A percentile compares a stretch with the other conserved stretches of the same genome.
Evolutionary conservation across 208 protist species (phyloP).

Genomic region (Herpetomonas tarakana): DNA sequence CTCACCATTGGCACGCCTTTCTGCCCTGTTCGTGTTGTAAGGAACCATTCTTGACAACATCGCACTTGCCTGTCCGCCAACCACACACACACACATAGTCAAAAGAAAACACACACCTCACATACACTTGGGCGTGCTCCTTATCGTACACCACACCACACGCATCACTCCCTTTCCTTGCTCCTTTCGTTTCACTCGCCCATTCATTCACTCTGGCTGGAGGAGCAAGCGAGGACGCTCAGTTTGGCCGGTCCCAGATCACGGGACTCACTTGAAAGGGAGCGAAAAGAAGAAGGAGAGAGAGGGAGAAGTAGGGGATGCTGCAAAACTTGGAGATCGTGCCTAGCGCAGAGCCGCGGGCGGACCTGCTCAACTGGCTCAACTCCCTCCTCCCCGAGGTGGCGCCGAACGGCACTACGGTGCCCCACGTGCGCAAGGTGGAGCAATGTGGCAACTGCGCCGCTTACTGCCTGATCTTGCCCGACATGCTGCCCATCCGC

Average conservation of each 20-base stretch:
- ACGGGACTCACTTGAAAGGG: too few species aligned
- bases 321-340: slow-evolving; percentile 40
- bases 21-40: neutral
- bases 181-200: neutral
- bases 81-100: too few species aligned
- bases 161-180: neutral
- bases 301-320: too few species aligned
- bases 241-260: too few species aligned
- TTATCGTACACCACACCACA: neutral
- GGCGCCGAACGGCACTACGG: slow-evolving; percentile 24
- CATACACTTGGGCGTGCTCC: too few species aligned
- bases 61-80: too few species aligned
- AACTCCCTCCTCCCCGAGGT: slow-evolving; percentile 46
- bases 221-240: too few species aligned
- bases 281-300: too few species aligned
- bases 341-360: slow-evolving; percentile 46
- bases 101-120: too few species aligned
- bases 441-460: slow-evolving; percentile 87
- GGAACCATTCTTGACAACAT: neutral
- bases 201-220: too few species aligned
- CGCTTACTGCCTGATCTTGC: slow-evolving; percentile 93
- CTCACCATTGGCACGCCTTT: neutral
- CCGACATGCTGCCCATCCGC: slow-evolving; percentile 80
- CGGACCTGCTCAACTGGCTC: slow-evolving; percentile 78
- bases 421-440: slow-evolving; percentile 53